phyloP scores from a whole-genome alignment of 441 rosid genomes.

The Erodium texanum region DNA sequence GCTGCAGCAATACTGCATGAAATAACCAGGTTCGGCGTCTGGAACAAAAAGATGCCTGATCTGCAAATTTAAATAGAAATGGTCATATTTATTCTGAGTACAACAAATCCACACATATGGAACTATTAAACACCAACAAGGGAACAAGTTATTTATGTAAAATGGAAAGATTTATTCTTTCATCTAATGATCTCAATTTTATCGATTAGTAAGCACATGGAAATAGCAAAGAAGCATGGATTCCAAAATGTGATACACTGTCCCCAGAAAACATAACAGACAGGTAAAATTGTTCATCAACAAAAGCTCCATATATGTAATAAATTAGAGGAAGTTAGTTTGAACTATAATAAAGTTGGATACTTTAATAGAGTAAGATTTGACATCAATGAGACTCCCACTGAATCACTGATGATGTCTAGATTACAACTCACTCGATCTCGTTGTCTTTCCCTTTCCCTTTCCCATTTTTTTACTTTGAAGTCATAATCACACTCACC shows the following conservation, averaged over 20 bases:
- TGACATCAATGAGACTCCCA: too few relatives aligned
- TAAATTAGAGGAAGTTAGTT: neutral
- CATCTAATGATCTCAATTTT: neutral
- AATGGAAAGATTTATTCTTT: neutral
- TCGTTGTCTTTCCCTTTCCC: too few relatives aligned
- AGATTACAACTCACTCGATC: too few relatives aligned
- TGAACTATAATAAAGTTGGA: neutral
- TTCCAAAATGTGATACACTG: neutral
- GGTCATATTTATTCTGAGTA: neutral
- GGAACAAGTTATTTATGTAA: neutral
- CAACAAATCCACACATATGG: neutral
- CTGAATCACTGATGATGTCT: too few relatives aligned
- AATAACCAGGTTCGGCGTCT: slow-evolving; percentile 63
- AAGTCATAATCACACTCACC: too few relatives aligned
- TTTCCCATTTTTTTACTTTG: too few relatives aligned
- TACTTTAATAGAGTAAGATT: neutral
- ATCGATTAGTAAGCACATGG: neutral
- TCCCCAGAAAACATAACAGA: neutral
- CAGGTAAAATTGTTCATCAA: neutral
- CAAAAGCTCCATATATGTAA: too few relatives aligned
- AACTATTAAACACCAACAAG: neutral
- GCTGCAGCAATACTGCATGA: slow-evolving; percentile 72
- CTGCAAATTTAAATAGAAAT: slow-evolving; percentile 3
- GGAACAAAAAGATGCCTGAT: slow-evolving; percentile 48
- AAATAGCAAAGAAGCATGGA: neutral